A percentile compares a stretch with the other conserved stretches of the same genome.
phyloP scores from a whole-genome alignment of 352 stramenopile genomes.

The Phytophthora capsici region DNA sequence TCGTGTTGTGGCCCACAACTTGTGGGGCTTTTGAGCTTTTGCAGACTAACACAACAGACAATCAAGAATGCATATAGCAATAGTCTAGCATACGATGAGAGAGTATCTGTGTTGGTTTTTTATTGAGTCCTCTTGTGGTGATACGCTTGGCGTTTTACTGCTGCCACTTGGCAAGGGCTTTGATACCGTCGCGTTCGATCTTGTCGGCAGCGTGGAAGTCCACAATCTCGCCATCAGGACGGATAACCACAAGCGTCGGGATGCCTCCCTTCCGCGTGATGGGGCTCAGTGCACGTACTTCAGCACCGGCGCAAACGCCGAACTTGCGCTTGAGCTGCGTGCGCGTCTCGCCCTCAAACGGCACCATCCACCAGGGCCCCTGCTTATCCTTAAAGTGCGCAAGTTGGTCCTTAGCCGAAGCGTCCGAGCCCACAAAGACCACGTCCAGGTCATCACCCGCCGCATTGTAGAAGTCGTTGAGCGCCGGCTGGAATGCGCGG shows the following conservation, averaged over 20 bases:
- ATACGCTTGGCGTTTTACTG: conserved; percentile 6
- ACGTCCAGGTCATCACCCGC: conserved; percentile 67
- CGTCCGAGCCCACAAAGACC: conserved; percentile 83
- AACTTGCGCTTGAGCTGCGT: conserved; percentile 86
- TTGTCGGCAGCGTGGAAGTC: conserved; percentile 71
- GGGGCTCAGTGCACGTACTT: conserved; percentile 61
- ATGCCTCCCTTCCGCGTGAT: conserved; percentile 73
- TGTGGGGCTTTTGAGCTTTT: no score
- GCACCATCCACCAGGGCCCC: conserved; percentile 76
- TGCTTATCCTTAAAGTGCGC: conserved; percentile 79
- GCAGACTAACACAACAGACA: no score
- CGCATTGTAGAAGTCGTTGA: conserved; percentile 78
- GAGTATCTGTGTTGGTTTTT: no score
- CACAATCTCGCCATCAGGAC: conserved; percentile 63
- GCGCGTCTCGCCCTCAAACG: conserved; percentile 67
- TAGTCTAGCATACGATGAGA: no score
- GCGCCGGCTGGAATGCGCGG: conserved; percentile 73
- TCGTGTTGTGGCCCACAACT: no score
- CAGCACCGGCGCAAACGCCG: conserved; percentile 71
- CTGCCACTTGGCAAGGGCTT: conserved; percentile 57
- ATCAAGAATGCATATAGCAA: background rate
- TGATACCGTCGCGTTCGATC: conserved; percentile 58
- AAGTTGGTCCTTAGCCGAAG: conserved; percentile 56
- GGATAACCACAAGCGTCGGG: conserved; percentile 78
- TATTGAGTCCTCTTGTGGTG: no score